Base-by-base conservation (phyloP, 2,329 filamentous ascomycete species). In the Fusarium nisikadoi region DNA sequence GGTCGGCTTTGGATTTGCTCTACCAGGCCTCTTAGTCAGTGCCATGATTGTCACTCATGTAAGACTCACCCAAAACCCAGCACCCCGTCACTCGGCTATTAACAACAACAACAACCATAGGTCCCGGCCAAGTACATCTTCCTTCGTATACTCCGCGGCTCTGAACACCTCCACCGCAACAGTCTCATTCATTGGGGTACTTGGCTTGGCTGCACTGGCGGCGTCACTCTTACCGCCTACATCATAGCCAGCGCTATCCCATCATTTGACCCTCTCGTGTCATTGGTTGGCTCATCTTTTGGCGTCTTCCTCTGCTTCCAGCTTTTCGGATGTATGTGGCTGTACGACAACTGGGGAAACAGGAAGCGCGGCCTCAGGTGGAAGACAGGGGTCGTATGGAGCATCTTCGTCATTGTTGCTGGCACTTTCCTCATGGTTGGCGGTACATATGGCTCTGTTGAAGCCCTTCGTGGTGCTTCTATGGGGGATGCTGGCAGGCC, bases 1-100 rank as follows among this genome's bases (percentile, higher is more conserved):
- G 68, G 75, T 85, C 20, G 79, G 78, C 53, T 86, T 86, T 60
- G 85, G 84, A 13, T 71, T 81, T n/a, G 78, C 79, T 19, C 74
- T 81, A 6, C 79, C 77, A 2, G 79, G 79, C 5, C 69, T 81
- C 12, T 54, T 79, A 19, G 77, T 77, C 36, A 77, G 73, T 25
- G 74, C 73, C 14, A 76, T 73, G 46, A 68, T 80, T 5, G 67
- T 78, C 33, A 73, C 72, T 27, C 79, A 80, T 39, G 79, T 78
- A 67, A 74, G 77, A 9, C 71, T 27, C 38, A 25, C 3, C 11
- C 17, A 35, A 4, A 19, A 16, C 20, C 20, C 35, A 47, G 11
- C 25, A 45, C 33, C 20, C 14, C 8, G 20, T 29, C 9, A 9
- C 29, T 25, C 11, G 16, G 20, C 31, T 1, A 10, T 33, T 56